Evolutionary conservation across 139 green algal genomes (phyloP).

Genomic region (Chlamydomonas urium): DNA sequence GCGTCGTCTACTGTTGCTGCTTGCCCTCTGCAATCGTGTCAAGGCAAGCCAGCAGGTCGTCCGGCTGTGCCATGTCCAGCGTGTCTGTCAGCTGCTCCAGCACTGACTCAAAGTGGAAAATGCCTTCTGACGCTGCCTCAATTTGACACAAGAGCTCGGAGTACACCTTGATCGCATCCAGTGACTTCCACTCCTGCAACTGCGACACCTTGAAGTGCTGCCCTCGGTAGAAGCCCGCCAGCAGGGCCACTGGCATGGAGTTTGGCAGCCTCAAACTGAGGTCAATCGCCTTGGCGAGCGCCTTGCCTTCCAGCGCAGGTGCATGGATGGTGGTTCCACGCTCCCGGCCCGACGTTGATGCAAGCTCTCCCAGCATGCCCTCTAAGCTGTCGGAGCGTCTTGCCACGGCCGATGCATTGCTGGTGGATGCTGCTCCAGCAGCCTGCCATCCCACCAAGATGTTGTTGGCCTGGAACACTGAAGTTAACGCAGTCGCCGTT

Average conservation of each 20-base stretch:
- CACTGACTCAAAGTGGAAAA: neutral
- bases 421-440: constrained; percentile 4
- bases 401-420: neutral
- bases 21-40: neutral
- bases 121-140: neutral
- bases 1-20: neutral
- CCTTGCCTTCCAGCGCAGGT: neutral
- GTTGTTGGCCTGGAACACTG: constrained; percentile 42
- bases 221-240: constrained; percentile 38
- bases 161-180: constrained; percentile 28
- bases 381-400: neutral
- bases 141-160: neutral
- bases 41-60: constrained; percentile 4
- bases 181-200: constrained; percentile 29
- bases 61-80: neutral
- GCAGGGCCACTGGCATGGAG: constrained; percentile 31
- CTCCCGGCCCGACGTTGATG: too few relatives aligned
- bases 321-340: neutral
- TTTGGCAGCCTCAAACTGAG: constrained; percentile 18
- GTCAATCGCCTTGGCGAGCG: constrained; percentile 13
- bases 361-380: neutral
- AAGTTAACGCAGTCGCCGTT: neutral
- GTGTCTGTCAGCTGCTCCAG: neutral
- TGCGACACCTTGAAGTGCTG: constrained; percentile 16
- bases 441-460: constrained; percentile 36